phyloP scores from a whole-genome alignment of 2,329 filamentous ascomycete species.

The Xylaria polymorpha region DNA sequence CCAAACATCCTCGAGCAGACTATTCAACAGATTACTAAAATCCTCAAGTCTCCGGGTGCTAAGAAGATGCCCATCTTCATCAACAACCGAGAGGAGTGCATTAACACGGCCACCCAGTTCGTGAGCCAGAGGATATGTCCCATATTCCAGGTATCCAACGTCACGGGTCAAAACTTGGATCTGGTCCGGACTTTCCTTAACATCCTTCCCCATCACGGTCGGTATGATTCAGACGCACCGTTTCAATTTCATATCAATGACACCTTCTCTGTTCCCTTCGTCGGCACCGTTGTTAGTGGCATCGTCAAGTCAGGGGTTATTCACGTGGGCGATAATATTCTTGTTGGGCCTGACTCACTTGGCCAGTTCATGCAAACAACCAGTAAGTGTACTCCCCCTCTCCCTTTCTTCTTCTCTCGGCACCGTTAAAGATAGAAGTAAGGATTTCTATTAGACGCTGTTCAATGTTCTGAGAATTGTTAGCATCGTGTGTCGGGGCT shows the following conservation, averaged over 20 bases:
- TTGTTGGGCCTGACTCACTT: constrained; percentile 89
- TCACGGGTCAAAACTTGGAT: constrained; percentile 91
- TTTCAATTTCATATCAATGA: constrained; percentile 98
- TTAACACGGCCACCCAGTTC: constrained; percentile 96
- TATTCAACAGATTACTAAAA: constrained; percentile 88
- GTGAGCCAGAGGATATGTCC: constrained; percentile 95
- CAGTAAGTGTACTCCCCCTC: constrained; percentile 49
- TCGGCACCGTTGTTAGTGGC: constrained; percentile 94
- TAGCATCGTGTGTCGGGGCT: not conserved
- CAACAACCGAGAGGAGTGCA: constrained; percentile 88
- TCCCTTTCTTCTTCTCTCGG: not conserved
- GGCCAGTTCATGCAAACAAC: constrained; percentile 89
- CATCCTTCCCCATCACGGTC: constrained; percentile 92
- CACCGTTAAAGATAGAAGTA: not conserved
- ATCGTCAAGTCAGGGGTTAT: constrained; percentile 90
- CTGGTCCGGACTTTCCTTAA: constrained; percentile 94
- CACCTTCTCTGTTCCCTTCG: constrained; percentile 96
- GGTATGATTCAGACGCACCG: constrained; percentile 86
- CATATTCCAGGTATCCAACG: constrained; percentile 97
- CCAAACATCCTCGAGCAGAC: constrained; percentile 96
- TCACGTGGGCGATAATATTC: constrained; percentile 88
- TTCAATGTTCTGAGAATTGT: not conserved
- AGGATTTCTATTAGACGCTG: not conserved
- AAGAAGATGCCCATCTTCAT: constrained; percentile 97
- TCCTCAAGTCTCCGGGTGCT: constrained; percentile 92